Base-by-base conservation (phyloP, 169 alveolate species). In the Plasmodium ovale region DNA sequence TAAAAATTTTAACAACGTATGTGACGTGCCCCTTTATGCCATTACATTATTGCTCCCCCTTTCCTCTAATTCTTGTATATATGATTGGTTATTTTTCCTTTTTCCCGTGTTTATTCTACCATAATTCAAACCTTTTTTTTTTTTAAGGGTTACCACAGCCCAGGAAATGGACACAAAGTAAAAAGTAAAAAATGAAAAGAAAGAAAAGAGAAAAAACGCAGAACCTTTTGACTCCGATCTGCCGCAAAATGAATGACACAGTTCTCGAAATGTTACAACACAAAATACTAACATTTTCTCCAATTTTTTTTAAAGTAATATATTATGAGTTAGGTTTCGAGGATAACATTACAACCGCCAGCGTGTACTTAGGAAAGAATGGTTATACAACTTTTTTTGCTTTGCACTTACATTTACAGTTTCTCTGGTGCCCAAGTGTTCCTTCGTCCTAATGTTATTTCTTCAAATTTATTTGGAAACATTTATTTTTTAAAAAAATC, bases 151-250 rank as follows among this genome's bases (percentile, higher is more conserved):
- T 85, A 85, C 39, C 69, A 85, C 39, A 85, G 73, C 51, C 91
- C 91, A 14, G 68, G 87, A 69, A 69, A 85, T 85, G 91, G 91
- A 23, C 72, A 85, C 47, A 85, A 85, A 85, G 69, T 85, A 69
- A 85, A 68, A 85, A 49, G 91, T 85, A 68, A 53, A 68, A 53
- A 71, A 59, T 19, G 37, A 67, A 10, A 33, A 35, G 14, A n/a
- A 67, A 67, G 14, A 59, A 54, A 33, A 53, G 35, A 72, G 19
- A 6, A 21, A 51, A 31, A 60, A 42, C 25, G 44, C 42, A 14
- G 21, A 51, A 19, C 19, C 7, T 31, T 53, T 35, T 71, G 33
- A 5, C 47, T 23, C 25, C 33, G 12, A 53, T 72, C 12, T 7
- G 35, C 60, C 35, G 21, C 10, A 31, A 19, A 49, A 39, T 21